phyloP scores from a whole-genome alignment of 1,284 basidiomycete species.

The Trichosporon inkin region DNA sequence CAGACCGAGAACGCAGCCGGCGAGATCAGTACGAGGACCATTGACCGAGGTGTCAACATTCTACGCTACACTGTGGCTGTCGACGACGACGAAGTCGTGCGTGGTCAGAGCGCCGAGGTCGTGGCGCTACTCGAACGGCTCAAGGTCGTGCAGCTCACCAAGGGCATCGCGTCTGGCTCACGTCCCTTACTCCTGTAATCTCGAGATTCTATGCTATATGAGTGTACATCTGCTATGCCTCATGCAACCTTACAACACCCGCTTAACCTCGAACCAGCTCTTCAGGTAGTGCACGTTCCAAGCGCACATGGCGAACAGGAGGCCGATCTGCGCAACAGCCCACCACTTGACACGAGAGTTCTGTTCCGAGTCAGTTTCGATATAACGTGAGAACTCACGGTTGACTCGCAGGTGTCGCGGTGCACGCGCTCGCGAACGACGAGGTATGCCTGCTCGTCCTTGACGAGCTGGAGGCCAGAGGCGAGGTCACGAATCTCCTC shows the following conservation, averaged over 20 bases:
- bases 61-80: conserved; percentile 66
- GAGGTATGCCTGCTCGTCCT: conserved; percentile 99
- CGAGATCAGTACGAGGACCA: conserved; percentile 23
- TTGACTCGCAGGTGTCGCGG: conserved; percentile 61
- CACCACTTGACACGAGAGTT: conserved; percentile 99
- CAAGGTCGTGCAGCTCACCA: not conserved
- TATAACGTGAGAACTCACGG: conserved; percentile 42
- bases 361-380: conserved; percentile 27
- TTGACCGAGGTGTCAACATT: conserved; percentile 60
- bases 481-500: conserved; percentile 88
- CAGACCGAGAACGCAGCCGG: conserved; percentile 30
- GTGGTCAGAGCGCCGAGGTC: conserved; percentile 76
- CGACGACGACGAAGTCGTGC: conserved; percentile 68
- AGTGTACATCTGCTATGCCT: not conserved
- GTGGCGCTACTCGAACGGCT: conserved; percentile 21
- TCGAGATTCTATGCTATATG: not conserved
- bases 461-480: conserved; percentile 78
- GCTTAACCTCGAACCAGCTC: conserved; percentile 86
- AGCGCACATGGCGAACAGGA: conserved; percentile 83
- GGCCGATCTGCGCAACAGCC: conserved; percentile 84
- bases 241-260: conserved; percentile 62
- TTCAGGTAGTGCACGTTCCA: conserved; percentile 99
- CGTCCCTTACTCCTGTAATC: not conserved
- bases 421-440: conserved; percentile 90
- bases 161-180: not conserved